Percentiles rank a stretch among this genome's conserved stretches.
Evolutionary conservation across 2,329 filamentous ascomycete species (phyloP).

Genomic region (Pestalotiopsis sp.): DNA sequence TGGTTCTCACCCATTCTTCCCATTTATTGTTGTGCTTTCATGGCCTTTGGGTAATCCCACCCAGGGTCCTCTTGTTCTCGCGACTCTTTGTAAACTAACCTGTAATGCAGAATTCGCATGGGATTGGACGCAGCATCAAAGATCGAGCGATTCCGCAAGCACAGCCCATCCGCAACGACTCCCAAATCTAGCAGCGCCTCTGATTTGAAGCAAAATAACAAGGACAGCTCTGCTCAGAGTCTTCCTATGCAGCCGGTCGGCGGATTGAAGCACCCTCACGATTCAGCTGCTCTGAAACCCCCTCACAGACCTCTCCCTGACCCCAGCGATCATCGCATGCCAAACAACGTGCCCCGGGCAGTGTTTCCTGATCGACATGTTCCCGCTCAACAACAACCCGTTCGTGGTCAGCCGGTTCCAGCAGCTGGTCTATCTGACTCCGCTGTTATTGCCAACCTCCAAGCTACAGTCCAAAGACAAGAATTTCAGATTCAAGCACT

Average conservation of each 20-base stretch:
- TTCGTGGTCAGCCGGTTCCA: neutral
- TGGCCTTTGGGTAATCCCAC: too few relatives aligned
- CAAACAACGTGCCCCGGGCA: neutral
- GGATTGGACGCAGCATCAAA: slow-evolving; percentile 16
- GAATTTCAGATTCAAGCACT: neutral
- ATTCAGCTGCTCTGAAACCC: too few relatives aligned
- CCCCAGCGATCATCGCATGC: neutral
- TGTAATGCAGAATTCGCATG: slow-evolving; percentile 7
- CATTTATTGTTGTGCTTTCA: neutral
- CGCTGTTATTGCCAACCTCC: neutral
- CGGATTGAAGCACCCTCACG: too few relatives aligned
- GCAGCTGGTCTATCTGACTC: neutral
- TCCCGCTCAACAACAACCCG: neutral
- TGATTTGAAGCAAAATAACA: too few relatives aligned
- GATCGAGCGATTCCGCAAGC: slow-evolving; percentile 15
- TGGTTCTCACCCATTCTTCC: neutral
- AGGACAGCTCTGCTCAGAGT: neutral
- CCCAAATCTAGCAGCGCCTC: too few relatives aligned
- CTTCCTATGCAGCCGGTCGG: neutral
- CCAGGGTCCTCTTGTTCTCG: neutral
- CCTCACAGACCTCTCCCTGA: neutral
- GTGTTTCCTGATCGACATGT: neutral
- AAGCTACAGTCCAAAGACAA: neutral
- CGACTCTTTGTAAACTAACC: neutral
- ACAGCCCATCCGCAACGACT: neutral